A percentile compares a stretch with the other conserved stretches of the same genome.
phyloP scores from a whole-genome alignment of 306 rosid genomes.

The Potentilla sterilis region DNA sequence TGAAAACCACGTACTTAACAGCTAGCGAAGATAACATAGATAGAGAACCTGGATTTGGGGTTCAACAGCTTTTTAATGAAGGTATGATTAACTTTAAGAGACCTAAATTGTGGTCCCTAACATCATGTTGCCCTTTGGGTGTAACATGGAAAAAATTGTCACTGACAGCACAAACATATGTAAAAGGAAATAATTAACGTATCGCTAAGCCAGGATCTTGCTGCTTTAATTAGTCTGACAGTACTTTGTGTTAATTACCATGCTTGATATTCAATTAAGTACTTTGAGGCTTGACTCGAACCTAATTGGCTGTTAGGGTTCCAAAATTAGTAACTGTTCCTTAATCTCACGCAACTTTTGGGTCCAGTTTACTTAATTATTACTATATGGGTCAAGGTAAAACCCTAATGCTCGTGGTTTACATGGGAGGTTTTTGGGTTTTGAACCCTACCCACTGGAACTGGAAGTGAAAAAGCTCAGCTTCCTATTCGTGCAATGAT shows the following conservation, averaged over 20 bases:
- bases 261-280: not conserved
- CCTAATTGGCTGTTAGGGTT: constrained; percentile 44
- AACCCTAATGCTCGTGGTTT: constrained; percentile 26
- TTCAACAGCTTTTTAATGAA: constrained; percentile 32
- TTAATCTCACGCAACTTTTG: constrained; percentile 39
- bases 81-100: constrained; percentile 59
- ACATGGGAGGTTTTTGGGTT: constrained; percentile 27
- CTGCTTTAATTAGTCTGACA: constrained; percentile 44
- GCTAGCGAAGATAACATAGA: constrained; percentile 7
- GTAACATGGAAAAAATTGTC: constrained; percentile 59
- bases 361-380: constrained; percentile 14
- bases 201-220: constrained; percentile 62
- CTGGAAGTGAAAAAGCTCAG: constrained; percentile 18
- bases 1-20: not conserved
- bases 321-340: constrained; percentile 21
- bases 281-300: constrained; percentile 30
- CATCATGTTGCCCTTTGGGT: constrained; percentile 59
- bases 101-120: constrained; percentile 68
- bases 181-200: constrained; percentile 43
- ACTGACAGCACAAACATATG: constrained; percentile 52
- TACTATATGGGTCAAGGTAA: not conserved
- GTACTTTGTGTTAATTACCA: constrained; percentile 22
- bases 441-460: constrained; percentile 25
- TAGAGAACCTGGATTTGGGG: not conserved
- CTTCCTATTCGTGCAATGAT: constrained; percentile 53